phyloP scores from a whole-genome alignment of 2,329 filamentous ascomycete genomes.

The Stachybotrys chartarum region DNA sequence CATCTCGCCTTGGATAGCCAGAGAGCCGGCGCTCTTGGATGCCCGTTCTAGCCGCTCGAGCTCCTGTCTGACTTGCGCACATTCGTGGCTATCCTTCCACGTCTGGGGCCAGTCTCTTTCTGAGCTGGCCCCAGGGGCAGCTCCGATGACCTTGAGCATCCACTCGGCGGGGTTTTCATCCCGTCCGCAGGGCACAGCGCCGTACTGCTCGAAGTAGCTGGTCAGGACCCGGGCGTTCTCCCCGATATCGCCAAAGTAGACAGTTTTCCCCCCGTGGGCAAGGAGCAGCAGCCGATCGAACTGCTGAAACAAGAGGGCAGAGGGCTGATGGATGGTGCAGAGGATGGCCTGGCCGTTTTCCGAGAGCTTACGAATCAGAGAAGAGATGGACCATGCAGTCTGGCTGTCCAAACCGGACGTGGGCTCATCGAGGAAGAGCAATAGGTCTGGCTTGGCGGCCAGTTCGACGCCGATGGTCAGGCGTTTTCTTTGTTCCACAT shows the following conservation, averaged over 20 bases:
- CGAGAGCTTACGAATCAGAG: constrained; percentile 60
- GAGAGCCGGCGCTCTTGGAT: background rate
- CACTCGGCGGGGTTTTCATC: constrained; percentile 61
- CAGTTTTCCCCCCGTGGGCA: constrained; percentile 47
- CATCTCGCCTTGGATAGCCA: background rate
- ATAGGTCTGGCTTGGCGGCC: constrained; percentile 62
- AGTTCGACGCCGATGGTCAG: constrained; percentile 72
- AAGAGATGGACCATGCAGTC: constrained; percentile 68
- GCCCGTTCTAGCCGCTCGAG: constrained; percentile 10
- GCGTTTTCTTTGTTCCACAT: constrained; percentile 42
- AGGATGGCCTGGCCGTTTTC: constrained; percentile 35
- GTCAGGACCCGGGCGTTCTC: constrained; percentile 39
- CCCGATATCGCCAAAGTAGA: constrained; percentile 49
- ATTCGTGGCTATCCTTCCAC: constrained; percentile 32
- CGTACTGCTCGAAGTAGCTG: constrained; percentile 54
- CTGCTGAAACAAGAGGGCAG: constrained; percentile 34
- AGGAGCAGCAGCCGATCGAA: constrained; percentile 50
- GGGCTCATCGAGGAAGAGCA: constrained; percentile 72
- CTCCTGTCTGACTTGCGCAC: constrained; percentile 15
- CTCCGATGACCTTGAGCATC: constrained; percentile 44
- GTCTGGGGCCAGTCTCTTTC: constrained; percentile 37
- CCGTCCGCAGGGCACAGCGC: constrained; percentile 43
- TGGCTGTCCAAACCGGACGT: constrained; percentile 71
- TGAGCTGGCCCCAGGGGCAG: constrained; percentile 22
- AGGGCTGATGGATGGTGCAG: constrained; percentile 41